Percentiles rank a stretch among this genome's conserved stretches.
Evolutionary conservation across 257 asterid species (phyloP).

Genomic region (Thymus mandschuricus): DNA sequence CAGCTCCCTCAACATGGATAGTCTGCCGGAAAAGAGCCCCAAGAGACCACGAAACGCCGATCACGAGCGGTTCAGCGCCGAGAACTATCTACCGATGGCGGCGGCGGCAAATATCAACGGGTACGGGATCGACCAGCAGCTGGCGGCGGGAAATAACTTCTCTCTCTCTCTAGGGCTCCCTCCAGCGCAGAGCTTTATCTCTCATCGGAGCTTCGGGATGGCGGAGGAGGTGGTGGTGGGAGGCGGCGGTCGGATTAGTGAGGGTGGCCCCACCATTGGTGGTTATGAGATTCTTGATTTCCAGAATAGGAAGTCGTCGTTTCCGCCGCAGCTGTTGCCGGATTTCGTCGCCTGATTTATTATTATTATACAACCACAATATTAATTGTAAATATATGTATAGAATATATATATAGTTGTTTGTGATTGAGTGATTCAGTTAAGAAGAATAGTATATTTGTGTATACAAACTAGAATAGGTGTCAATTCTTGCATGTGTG

Average conservation of each 20-base stretch:
- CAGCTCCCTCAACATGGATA: conserved; percentile 41
- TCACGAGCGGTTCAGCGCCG: conserved; percentile 20
- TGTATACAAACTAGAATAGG: too few species aligned
- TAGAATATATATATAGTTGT: too few species aligned
- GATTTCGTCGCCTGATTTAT: conserved; percentile 56
- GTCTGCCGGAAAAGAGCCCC: conserved; percentile 20
- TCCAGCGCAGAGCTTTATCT: conserved; percentile 39
- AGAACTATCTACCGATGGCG: too few species aligned
- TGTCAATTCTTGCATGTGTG: too few species aligned
- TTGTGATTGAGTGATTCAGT: too few species aligned
- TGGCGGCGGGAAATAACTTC: conserved; percentile 29
- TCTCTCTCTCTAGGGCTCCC: conserved; percentile 57
- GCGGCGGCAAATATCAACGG: not conserved
- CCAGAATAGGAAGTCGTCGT: conserved; percentile 57
- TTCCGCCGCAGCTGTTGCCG: conserved; percentile 55
- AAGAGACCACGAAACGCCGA: conserved; percentile 45
- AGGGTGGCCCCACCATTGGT: conserved; percentile 26
- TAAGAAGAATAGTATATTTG: too few species aligned
- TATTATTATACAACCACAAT: too few species aligned
- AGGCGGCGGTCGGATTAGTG: not conserved
- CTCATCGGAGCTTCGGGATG: not conserved
- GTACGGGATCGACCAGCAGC: conserved; percentile 27
- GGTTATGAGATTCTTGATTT: conserved; percentile 56
- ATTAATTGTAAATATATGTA: too few species aligned
- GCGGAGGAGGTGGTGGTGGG: too few species aligned